phyloP scores from a whole-genome alignment of 306 rosid species.

The Herpetospermum pedunculosum region DNA sequence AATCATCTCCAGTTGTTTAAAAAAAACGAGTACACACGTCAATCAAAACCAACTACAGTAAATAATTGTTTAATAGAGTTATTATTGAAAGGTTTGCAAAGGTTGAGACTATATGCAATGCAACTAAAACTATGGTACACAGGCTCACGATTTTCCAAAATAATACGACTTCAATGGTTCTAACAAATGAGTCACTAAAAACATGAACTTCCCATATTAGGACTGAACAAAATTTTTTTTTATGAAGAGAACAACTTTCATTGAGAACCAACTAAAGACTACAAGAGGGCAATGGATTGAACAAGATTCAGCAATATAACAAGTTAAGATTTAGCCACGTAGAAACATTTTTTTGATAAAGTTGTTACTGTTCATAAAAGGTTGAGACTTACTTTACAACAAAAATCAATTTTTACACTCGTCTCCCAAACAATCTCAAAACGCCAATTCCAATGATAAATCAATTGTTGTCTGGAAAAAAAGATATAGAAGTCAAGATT shows the following conservation, averaged over 20 bases:
- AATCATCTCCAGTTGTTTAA: neutral
- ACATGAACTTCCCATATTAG: neutral
- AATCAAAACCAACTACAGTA: neutral
- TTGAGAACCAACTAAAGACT: neutral
- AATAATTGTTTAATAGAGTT: neutral
- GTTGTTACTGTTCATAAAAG: neutral
- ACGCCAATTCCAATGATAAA: neutral
- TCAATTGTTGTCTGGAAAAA: neutral
- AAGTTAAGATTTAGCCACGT: neutral
- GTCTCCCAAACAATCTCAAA: neutral
- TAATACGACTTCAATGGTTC: neutral
- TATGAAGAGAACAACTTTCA: neutral
- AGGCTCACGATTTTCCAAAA: neutral
- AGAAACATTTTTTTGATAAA: neutral
- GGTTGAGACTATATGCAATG: neutral
- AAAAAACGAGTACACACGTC: neutral
- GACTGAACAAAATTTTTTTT: neutral
- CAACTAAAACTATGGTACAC: neutral
- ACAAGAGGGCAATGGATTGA: neutral
- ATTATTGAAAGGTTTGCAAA: neutral
- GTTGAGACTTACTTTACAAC: neutral
- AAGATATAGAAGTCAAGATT: neutral
- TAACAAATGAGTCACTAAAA: neutral
- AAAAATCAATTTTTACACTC: neutral
- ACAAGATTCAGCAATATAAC: neutral